Evolutionary conservation across 2,329 filamentous ascomycete species (phyloP), one percentile per base, ranked within the genome.

Genomic region (Phaeosphaeriaceae sp.): DNA sequence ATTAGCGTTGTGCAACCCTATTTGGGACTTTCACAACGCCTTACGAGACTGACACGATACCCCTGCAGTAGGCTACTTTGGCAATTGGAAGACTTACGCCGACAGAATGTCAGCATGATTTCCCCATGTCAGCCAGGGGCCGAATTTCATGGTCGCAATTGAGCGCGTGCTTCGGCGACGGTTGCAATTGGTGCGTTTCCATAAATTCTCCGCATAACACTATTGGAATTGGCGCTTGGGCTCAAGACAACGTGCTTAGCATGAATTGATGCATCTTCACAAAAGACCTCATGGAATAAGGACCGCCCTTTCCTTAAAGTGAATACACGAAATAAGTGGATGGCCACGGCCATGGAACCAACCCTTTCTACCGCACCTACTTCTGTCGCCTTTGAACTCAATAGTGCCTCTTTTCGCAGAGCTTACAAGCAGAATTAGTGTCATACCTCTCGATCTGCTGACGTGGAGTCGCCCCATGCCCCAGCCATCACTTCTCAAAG

Each of bases 401-500:
- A n/a, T n/a, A n/a, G n/a, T n/a, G n/a, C n/a, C n/a, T n/a, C n/a
- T n/a, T n/a, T n/a, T n/a, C n/a, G n/a, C n/a, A n/a, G n/a, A n/a
- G n/a, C n/a, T n/a, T n/a, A 9, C 25, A 27, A 27, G 9, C 25
- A 27, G 25, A 9, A 27, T 9, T 27, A 9, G 25, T n/a, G 25
- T 27, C 25, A 27, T 9, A 27, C 25, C 4, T 15, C 17, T 40
- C 15, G 36, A 15, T n/a, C 17, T 15, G 36, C 36, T 40, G 36
- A 40, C 36, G 15, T 40, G 36, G 15, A 40, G 11, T 40, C 36
- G 36, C 36, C 17, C 36, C 36, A 40, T 2, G 36, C 2, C 2
- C 36, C 17, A n/a, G 17, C 17, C 17, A n/a, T 40, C 36, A 63
- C 45, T 45, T 54, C 51, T 73, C 70, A 44, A 62, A 72, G 24